Evolutionary conservation across 768 basidiomycete species (phyloP), one percentile per base, ranked within the genome.

Genomic region (Leccinum subgranulosum): DNA sequence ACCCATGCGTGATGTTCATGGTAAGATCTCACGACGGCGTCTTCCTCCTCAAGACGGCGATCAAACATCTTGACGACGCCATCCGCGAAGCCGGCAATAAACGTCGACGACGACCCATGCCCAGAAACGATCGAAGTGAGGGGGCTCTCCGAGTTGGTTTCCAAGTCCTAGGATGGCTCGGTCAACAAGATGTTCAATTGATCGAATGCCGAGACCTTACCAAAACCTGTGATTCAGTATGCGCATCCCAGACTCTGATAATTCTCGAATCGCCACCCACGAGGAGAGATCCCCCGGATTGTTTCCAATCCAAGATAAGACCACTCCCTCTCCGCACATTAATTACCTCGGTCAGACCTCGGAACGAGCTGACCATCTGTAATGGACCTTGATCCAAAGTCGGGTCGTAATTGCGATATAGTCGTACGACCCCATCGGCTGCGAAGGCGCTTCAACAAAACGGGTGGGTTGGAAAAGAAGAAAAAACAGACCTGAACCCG

Each of bases 181-280:
- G 49, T 64, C 23, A 61, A 51, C 14, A 6, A 39, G 4, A 23
- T 10, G 31, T 2, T 7, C 19, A 9, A 21, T 36, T 6, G 29
- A 21, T 55, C n/a, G 39, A 41, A 49, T 12, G 53, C 25, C 23
- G 8, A 23, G 15, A 34, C 71, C 85, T 61, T 64, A 94, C 92
- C 75, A 88, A 69, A 46, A 87, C 76, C 56, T 85, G 83, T 25
- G 80, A 84, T 70, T 98, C 97, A 2, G 90, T 89, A 62, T 92
- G 87, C 9, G 94, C 96, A 69, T 99, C 95, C 97, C 97, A 99
- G 4, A 94, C 80, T 57, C 93, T 82, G 59, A 99, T 88, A 39
- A 87, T 85, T 56, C 86, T 84, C 36, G 92, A 88, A 73, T 98
- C 96, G 2, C 96, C 97, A 10, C 92, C 92, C 27, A 93, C 85